These are phyloP conservation scores for Corchorus olitorius DNA, from an alignment of 345 rosid genomes.

Conservation along the genomic window DNA sequence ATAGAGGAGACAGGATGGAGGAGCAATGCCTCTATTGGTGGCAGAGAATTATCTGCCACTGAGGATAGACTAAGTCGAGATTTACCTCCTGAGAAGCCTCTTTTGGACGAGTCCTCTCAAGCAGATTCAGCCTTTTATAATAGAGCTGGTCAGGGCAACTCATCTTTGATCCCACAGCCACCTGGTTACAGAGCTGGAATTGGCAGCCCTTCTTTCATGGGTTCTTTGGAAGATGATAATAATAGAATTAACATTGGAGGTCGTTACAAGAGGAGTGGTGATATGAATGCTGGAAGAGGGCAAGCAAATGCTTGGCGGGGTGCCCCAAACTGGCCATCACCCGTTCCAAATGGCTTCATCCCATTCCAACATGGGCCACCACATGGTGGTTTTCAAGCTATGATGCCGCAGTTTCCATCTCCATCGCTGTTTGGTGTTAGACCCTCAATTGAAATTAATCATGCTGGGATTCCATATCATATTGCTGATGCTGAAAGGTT, in stretches of 20 bases:
- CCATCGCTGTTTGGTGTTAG: constrained; percentile 75
- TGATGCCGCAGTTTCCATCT: constrained; percentile 81
- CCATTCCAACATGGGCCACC: constrained; percentile 90
- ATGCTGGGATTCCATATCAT: constrained; percentile 76
- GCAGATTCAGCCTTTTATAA: constrained; percentile 58
- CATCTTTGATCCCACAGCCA: constrained; percentile 57
- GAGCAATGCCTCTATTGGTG: constrained; percentile 45
- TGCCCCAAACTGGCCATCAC: constrained; percentile 76
- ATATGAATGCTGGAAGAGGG: constrained; percentile 70
- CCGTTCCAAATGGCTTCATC: constrained; percentile 79
- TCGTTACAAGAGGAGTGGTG: constrained; percentile 70
- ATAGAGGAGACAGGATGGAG: constrained; percentile 73
- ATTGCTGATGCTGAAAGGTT: constrained; percentile 84
- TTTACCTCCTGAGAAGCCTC: constrained; percentile 50
- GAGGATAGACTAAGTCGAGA: constrained; percentile 64
- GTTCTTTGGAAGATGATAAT: constrained; percentile 72
- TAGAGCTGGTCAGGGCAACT: constrained; percentile 54
- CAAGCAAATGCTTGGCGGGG: constrained; percentile 92
- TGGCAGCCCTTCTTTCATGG: constrained; percentile 66
- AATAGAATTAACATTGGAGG: constrained; percentile 45
- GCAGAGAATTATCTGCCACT: constrained; percentile 54
- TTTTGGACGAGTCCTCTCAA: constrained; percentile 60
- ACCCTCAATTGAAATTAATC: constrained; percentile 81
- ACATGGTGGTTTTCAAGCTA: constrained; percentile 72
- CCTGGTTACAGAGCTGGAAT: constrained; percentile 65